Conservation (phyloP, 306 rosid species). For the Vigna nakashimae region DNA sequence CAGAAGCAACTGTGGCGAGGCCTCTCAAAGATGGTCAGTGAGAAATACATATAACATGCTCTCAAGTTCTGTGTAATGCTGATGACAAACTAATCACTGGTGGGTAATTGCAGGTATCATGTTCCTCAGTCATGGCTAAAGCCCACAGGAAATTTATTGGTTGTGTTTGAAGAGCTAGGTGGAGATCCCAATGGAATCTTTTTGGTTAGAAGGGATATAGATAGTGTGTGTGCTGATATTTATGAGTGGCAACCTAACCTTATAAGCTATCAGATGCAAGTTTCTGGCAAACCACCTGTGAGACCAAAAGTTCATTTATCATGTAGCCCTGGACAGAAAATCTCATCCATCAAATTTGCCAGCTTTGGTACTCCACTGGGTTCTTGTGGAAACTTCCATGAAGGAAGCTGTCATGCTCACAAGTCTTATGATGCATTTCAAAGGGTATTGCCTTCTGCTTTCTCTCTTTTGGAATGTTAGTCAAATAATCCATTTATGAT, state of each 20-base stretch:
- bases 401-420: slow-evolving; percentile 96
- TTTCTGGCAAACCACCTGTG: slow-evolving; percentile 78
- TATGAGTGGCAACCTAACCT: slow-evolving; percentile 97
- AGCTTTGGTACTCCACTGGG: slow-evolving; percentile 96
- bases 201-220: slow-evolving; percentile 85
- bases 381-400: slow-evolving; percentile 81
- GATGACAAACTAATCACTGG: slow-evolving; percentile 34
- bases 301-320: slow-evolving; percentile 90
- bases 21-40: slow-evolving; percentile 98
- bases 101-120: slow-evolving; percentile 81
- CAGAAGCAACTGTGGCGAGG: slow-evolving; percentile 78
- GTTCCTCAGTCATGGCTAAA: slow-evolving; percentile 95
- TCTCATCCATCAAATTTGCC: slow-evolving; percentile 87
- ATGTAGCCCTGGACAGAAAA: slow-evolving; percentile 87
- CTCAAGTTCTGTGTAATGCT: slow-evolving; percentile 13
- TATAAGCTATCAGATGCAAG: slow-evolving; percentile 73
- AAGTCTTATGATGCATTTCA: slow-evolving; percentile 80
- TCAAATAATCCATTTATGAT: slow-evolving; percentile 20
- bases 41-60: slow-evolving; percentile 33
- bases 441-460: slow-evolving; percentile 60
- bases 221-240: slow-evolving; percentile 85
- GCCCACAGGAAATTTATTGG: slow-evolving; percentile 88
- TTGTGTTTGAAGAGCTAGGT: slow-evolving; percentile 90
- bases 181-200: slow-evolving; percentile 89
- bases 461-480: background rate